Conservation (phyloP, 2,329 filamentous ascomycete genomes). For the Calonectria pseudoreteaudii region DNA sequence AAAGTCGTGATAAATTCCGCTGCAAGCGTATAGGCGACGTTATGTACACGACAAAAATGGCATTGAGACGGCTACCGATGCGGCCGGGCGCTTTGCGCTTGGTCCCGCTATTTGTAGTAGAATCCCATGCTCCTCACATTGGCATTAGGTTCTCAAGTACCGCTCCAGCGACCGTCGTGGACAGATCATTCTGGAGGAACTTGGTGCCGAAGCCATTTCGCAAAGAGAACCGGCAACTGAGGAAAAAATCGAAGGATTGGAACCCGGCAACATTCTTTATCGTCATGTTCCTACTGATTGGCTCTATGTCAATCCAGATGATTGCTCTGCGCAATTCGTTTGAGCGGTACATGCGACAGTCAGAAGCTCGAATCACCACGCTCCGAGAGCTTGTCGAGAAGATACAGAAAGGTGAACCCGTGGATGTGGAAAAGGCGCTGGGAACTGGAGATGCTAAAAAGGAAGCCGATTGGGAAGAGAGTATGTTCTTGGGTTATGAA, state of each 20-base stretch:
- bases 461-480: slow-evolving; percentile 90
- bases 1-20: slow-evolving; percentile 5
- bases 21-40: not conserved
- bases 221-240: slow-evolving; percentile 51
- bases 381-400: slow-evolving; percentile 81
- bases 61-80: slow-evolving; percentile 23
- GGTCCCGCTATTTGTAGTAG: slow-evolving; percentile 9
- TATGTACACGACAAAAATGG: slow-evolving; percentile 27
- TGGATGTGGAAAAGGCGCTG: slow-evolving; percentile 86
- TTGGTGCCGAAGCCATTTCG: slow-evolving; percentile 77
- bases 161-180: slow-evolving; percentile 62
- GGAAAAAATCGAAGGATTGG: slow-evolving; percentile 71
- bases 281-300: slow-evolving; percentile 85
- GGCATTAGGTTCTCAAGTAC: slow-evolving; percentile 50
- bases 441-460: slow-evolving; percentile 81
- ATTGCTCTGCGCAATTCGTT: slow-evolving; percentile 83
- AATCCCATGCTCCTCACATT: not conserved
- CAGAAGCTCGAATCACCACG: slow-evolving; percentile 82
- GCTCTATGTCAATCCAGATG: slow-evolving; percentile 95
- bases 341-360: slow-evolving; percentile 76
- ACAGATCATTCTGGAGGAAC: slow-evolving; percentile 75
- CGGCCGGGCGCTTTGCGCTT: slow-evolving; percentile 16
- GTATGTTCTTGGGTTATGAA: slow-evolving; percentile 57
- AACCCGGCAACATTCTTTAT: slow-evolving; percentile 88
- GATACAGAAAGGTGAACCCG: slow-evolving; percentile 77